phyloP scores from a whole-genome alignment of 1,139 yeast species.

The Pneumocystis sp. region DNA sequence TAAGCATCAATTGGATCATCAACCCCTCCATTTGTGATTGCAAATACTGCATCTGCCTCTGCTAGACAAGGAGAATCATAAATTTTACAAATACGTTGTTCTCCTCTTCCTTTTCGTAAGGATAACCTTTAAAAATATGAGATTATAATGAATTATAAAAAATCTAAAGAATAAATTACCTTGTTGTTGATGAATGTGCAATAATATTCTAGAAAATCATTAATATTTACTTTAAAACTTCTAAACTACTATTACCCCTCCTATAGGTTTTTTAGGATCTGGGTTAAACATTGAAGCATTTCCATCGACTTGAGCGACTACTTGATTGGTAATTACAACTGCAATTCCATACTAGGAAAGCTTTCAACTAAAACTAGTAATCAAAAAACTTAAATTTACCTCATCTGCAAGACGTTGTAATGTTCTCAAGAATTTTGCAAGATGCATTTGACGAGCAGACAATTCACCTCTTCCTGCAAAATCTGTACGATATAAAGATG shows the following conservation, averaged over 20 bases:
- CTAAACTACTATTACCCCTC: conserved; percentile 37
- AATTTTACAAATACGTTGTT: conserved; percentile 82
- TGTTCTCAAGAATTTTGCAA: conserved; percentile 83
- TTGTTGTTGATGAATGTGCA: conserved; percentile 90
- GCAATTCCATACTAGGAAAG: conserved; percentile 64
- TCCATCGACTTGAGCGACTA: conserved; percentile 96
- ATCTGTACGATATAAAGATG: conserved; percentile 93
- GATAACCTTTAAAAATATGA: conserved; percentile 37
- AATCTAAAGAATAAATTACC: not conserved
- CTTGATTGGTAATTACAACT: conserved; percentile 95
- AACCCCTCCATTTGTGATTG: conserved; percentile 90
- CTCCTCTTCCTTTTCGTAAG: conserved; percentile 79
- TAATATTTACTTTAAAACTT: conserved; percentile 1
- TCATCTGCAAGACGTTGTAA: conserved; percentile 91
- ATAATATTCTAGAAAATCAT: conserved; percentile 44
- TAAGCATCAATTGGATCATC: conserved; percentile 54
- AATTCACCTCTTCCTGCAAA: conserved; percentile 92
- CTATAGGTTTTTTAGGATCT: conserved; percentile 98
- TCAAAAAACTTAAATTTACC: conserved; percentile 4
- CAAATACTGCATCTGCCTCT: conserved; percentile 88
- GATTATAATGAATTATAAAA: not conserved
- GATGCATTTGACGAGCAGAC: conserved; percentile 87
- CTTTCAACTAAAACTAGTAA: not conserved
- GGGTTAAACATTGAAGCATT: conserved; percentile 70
- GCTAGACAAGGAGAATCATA: conserved; percentile 94